phyloP scores from a whole-genome alignment of 352 stramenopile genomes.

The Globisporangium perplexum region DNA sequence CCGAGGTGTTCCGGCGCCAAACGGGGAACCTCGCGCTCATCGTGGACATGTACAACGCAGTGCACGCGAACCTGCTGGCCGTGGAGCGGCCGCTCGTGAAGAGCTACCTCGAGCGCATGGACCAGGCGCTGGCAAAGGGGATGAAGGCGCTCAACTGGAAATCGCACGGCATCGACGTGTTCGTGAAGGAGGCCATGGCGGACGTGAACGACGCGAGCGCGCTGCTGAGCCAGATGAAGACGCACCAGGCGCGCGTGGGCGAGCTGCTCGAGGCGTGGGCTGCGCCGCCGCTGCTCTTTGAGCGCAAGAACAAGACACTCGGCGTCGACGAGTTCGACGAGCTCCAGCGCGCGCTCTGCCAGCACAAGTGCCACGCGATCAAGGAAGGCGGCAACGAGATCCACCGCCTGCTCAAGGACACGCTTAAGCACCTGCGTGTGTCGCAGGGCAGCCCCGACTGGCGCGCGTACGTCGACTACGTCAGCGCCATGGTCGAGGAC shows the following conservation, averaged over 20 bases:
- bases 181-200: conserved; percentile 86
- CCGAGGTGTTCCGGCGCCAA: conserved; percentile 89
- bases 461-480: conserved; percentile 90
- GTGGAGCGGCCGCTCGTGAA: conserved; percentile 89
- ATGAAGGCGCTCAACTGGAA: conserved; percentile 93
- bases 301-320: conserved; percentile 78
- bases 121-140: conserved; percentile 84
- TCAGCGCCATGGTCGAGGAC: conserved; percentile 88
- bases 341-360: conserved; percentile 62
- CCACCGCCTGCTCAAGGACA: conserved; percentile 87
- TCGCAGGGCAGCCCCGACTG: conserved; percentile 89
- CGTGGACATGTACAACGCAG: conserved; percentile 92
- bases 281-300: conserved; percentile 73
- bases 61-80: conserved; percentile 79
- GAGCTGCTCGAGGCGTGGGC: conserved; percentile 81
- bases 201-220: conserved; percentile 87
- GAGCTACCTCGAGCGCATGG: conserved; percentile 86
- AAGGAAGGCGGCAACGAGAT: conserved; percentile 88
- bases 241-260: conserved; percentile 73
- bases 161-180: conserved; percentile 89
- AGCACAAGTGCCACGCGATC: conserved; percentile 81
- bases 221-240: conserved; percentile 85
- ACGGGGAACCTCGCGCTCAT: conserved; percentile 92
- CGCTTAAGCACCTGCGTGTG: conserved; percentile 85
- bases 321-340: conserved; percentile 84